Percentiles rank a stretch among this genome's conserved stretches.
phyloP scores from a whole-genome alignment of 768 basidiomycete genomes.

The Mycena albidolilacea region DNA sequence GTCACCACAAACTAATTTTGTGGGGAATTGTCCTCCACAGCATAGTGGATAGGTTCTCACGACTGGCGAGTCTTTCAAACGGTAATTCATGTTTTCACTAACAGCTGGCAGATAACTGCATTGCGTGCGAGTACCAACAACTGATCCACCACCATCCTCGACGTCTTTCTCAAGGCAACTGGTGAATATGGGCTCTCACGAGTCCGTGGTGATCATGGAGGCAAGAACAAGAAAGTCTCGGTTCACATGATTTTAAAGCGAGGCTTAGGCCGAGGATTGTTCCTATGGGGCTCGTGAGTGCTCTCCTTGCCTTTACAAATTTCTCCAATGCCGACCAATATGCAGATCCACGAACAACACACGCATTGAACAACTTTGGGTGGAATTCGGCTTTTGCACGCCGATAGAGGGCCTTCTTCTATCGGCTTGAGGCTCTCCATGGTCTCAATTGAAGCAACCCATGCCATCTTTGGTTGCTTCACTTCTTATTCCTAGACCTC shows the following conservation, averaged over 20 bases:
- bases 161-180: slow-evolving; percentile 15
- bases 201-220: slow-evolving; percentile 43
- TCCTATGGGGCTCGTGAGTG: too few relatives aligned
- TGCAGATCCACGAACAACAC: too few relatives aligned
- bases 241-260: slow-evolving; percentile 43
- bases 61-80: slow-evolving; percentile 34
- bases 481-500: neutral
- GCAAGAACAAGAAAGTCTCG: slow-evolving; percentile 45
- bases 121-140: slow-evolving; percentile 37
- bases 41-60: slow-evolving; percentile 47
- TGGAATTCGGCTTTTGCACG: too few relatives aligned
- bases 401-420: too few relatives aligned
- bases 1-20: neutral
- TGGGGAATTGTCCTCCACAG: slow-evolving; percentile 48
- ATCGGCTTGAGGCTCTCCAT: too few relatives aligned
- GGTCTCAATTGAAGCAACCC: too few relatives aligned
- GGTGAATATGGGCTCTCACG: slow-evolving; percentile 30
- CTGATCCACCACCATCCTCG: slow-evolving; percentile 12
- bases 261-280: too few relatives aligned
- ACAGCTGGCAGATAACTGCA: slow-evolving; percentile 11
- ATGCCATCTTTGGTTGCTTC: too few relatives aligned
- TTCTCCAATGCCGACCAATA: too few relatives aligned
- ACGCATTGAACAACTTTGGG: too few relatives aligned
- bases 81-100: too few relatives aligned
- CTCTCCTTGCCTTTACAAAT: too few relatives aligned